Conservation (phyloP, 106 monocot genomes). For the Apostasia ramifera region DNA sequence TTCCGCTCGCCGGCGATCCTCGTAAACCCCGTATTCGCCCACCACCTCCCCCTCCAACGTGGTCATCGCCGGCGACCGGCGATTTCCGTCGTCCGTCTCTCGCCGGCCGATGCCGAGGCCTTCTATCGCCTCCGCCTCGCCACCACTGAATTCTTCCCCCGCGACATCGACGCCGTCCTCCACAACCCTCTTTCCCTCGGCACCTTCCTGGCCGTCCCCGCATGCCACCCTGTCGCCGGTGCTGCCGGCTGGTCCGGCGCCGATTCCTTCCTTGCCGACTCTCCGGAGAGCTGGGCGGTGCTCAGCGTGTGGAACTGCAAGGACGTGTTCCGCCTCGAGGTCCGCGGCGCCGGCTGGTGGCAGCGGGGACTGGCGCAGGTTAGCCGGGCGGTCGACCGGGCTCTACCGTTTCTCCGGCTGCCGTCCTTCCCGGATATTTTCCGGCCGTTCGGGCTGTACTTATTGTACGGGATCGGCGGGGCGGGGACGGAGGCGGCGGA, state of each 20-base stretch:
- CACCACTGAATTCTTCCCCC: slow-evolving; percentile 77
- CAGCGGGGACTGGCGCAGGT: slow-evolving; percentile 32
- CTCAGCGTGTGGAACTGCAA: slow-evolving; percentile 81
- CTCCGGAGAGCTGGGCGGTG: slow-evolving; percentile 82
- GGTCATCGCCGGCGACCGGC: background rate
- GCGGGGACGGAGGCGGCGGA: slow-evolving; percentile 21
- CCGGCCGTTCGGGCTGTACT: slow-evolving; percentile 80
- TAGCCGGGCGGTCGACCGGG: slow-evolving; percentile 53
- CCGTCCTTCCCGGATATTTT: slow-evolving; percentile 87
- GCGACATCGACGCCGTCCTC: slow-evolving; percentile 70
- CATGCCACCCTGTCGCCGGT: background rate
- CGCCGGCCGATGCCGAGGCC: slow-evolving; percentile 32
- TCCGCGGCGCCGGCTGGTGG: slow-evolving; percentile 44
- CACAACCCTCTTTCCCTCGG: slow-evolving; percentile 58
- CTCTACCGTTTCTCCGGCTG: slow-evolving; percentile 52
- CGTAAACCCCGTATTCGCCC: slow-evolving; percentile 71
- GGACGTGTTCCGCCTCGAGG: slow-evolving; percentile 58
- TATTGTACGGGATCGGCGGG: slow-evolving; percentile 82
- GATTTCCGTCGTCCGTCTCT: slow-evolving; percentile 18
- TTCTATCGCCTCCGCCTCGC: slow-evolving; percentile 49
- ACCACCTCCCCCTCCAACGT: slow-evolving; percentile 21
- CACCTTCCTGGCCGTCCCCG: slow-evolving; percentile 45
- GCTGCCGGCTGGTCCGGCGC: slow-evolving; percentile 6
- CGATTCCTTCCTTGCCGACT: slow-evolving; percentile 23
- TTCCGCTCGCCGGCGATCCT: slow-evolving; percentile 70